Evolutionary conservation across 164 flowering plant species (phyloP), one percentile per base, ranked within the genome.

Genomic region (Aristolochia contorta): DNA sequence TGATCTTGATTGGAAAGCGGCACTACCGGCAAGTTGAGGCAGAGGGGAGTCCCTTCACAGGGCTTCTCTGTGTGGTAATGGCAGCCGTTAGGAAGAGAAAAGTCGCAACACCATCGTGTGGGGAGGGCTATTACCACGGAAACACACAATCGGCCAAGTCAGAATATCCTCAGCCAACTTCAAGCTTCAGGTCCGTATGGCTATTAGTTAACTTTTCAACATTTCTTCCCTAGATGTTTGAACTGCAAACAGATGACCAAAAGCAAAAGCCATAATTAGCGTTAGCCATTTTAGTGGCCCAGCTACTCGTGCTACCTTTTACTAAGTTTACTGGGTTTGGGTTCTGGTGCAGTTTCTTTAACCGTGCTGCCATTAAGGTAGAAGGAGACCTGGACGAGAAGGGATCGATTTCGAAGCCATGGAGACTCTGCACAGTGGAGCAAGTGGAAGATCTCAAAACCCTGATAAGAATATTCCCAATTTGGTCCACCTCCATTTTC

Each of bases 381-480:
- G 63, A 67, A 56, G 77, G 71, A 21, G 81, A 82, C 65, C 24
- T 43, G 0, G 19, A 37, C 23, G 25, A 63, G 14, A 72, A 68
- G 25, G 79, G 75, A 21, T 56, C 72, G 8, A 41, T 69, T 0
- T 59, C 65, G 21, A 78, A 69, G 12, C 72, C 78, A 46, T 79
- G 87, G 91, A 74, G 69, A 21, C 67, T 79, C 19, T 78, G 83
- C 59, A 67, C 76, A 18, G 68, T 82, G 7, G 70, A 84, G 61
- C 73, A 84, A 71, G 85, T 84, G 10, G 87, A 84, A 62, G 84
- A 82, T 54, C 66, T 84, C 63, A 84, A 86, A 69, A 23, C 74
- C 21, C 32, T 84, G 0, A 24, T 84, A 16, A 69, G 63, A 63
- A 66, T 86, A 15, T 52, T 75, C 45, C 89, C 84, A 20, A 25